Base-by-base conservation (phyloP, 495 filamentous ascomycete genomes). In the Penicillium lividum region DNA sequence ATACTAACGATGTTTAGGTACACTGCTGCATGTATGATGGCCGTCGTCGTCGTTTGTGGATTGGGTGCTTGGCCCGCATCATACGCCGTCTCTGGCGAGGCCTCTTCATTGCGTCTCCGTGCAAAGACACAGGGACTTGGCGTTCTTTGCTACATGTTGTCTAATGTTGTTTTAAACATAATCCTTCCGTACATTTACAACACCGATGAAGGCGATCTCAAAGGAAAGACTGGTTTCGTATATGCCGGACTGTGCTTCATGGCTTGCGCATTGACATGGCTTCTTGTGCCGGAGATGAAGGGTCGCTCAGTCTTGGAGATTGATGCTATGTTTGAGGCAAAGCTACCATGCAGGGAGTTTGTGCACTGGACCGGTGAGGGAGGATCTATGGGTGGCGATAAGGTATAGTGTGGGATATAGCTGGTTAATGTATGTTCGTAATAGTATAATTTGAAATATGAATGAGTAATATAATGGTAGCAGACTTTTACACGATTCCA, bases 41-140 rank as follows among this genome's bases (percentile, higher is more conserved):
- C 66, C 0, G 53, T 75, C 1, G 62, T 68, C 13, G 46, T 59
- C 5, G 54, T 67, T 10, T 66, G 58, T 27, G 65, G 68, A 15
- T 33, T 64, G 29, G 68, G 65, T 3, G 62, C 62, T n/a, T 73
- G 71, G 71, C 71, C 71, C 0, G 69, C 67, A 3, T 70, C 65
- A 10, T 67, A 59, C 46, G 58, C 61, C 48, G 51, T 60, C 1
- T 53, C 55, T 2, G 65, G 65, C 8, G 65, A 68, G 53, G 54
- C 62, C 7, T 68, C 65, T 4, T 61, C 64, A 1, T 46, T 65
- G 7, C 67, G 58, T n/a, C 67, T 69, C 15, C 67, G 67, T 15
- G 61, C 62, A 7, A 65, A 65, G 42, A 60, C 67, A 6, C 67
- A 69, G 33, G 59, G 61, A 7, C 29, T 62, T 7, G 64, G 61